These are phyloP conservation scores for Didymella segeticola DNA, from an alignment of 2,329 filamentous ascomycete genomes.

Conservation along the genomic window DNA sequence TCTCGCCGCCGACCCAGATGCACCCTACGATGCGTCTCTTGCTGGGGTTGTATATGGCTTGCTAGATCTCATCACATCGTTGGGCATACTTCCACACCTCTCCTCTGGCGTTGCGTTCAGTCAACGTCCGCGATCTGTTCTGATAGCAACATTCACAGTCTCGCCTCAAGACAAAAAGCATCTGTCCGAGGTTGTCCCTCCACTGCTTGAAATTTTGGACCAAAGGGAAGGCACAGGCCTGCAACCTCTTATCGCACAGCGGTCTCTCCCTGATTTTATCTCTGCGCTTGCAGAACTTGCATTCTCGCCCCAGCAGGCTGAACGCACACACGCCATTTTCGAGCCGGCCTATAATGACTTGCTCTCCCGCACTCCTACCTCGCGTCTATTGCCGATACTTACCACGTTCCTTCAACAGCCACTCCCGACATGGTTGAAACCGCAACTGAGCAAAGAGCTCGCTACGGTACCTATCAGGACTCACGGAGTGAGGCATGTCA, in stretches of 20 bases:
- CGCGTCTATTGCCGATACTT: conserved; percentile 65
- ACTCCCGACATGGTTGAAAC: conserved; percentile 66
- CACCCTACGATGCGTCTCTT: conserved; percentile 49
- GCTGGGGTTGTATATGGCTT: conserved; percentile 48
- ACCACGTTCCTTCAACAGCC: conserved; percentile 70
- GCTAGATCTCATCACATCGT: conserved; percentile 43
- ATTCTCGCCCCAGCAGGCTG: conserved; percentile 34
- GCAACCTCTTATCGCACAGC: conserved; percentile 46
- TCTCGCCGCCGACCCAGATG: conserved; percentile 36
- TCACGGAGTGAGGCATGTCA: conserved; percentile 69
- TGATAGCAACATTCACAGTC: conserved; percentile 25
- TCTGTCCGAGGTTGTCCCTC: conserved; percentile 24
- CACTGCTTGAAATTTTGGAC: conserved; percentile 33
- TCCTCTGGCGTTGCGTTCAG: conserved; percentile 42
- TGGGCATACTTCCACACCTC: conserved; percentile 46
- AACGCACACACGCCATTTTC: conserved; percentile 20
- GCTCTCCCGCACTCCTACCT: conserved; percentile 52
- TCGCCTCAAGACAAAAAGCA: conserved; percentile 16
- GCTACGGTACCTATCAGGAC: conserved; percentile 66
- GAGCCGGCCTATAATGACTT: conserved; percentile 25
- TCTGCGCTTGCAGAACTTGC: conserved; percentile 45
- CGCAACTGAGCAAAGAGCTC: conserved; percentile 63
- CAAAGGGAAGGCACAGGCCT: conserved; percentile 39
- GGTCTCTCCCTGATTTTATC: conserved; percentile 44
- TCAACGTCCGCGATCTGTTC: conserved; percentile 44